phyloP scores from a whole-genome alignment of 805 yeast genomes.

The Saccharomycopsis sp. region DNA sequence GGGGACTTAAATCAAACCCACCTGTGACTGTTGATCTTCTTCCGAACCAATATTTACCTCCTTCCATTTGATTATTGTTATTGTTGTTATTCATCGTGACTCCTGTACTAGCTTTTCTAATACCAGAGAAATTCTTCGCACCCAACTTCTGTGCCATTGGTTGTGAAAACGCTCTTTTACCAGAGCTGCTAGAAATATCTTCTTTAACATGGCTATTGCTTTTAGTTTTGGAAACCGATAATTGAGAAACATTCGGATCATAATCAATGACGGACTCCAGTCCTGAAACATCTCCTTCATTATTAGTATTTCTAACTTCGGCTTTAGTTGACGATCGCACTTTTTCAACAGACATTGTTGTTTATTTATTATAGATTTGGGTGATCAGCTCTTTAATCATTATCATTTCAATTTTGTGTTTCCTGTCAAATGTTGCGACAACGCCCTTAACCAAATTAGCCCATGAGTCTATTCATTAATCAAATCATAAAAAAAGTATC shows the following conservation, averaged over 20 bases:
- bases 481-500: no score
- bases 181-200: neutral
- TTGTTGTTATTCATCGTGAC: neutral
- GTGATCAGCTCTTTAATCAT: no score
- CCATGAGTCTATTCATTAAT: no score
- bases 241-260: neutral
- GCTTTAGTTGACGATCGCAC: no score
- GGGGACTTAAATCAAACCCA: constrained; percentile 4
- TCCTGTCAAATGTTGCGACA: no score
- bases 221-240: constrained; percentile 1
- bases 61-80: neutral
- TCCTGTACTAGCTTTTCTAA: constrained; percentile 1
- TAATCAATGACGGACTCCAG: neutral
- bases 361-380: no score
- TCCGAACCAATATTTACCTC: neutral
- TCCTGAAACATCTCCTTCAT: no score
- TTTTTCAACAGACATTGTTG: no score
- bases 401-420: no score
- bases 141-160: neutral
- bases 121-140: neutral
- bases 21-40: neutral
- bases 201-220: constrained; percentile 1
- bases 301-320: no score
- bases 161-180: constrained; percentile 8
- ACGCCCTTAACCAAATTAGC: no score